phyloP scores from a whole-genome alignment of 352 stramenopile genomes.

The Elongisporangium anandrum region DNA sequence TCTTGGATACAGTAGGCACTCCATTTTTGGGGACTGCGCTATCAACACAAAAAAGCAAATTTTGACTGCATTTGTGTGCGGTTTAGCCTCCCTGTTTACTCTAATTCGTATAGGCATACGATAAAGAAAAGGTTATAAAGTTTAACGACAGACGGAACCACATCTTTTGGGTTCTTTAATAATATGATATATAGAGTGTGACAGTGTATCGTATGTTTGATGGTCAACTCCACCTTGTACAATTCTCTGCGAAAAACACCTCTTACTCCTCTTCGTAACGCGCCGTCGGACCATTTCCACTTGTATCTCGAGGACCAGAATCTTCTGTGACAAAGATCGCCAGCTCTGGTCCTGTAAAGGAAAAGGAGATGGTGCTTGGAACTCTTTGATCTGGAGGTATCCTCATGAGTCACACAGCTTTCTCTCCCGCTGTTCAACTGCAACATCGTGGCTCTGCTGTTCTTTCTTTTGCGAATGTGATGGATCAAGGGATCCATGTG shows the following conservation, averaged over 20 bases:
- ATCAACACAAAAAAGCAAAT: not conserved
- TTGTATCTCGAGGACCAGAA: not conserved
- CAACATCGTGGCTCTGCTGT: not conserved
- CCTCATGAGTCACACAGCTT: not conserved
- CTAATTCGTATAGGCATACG: not conserved
- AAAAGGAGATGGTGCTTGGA: not conserved
- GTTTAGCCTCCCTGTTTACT: not conserved
- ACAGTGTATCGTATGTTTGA: not conserved
- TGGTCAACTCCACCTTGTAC: not conserved
- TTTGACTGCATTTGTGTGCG: too few relatives aligned
- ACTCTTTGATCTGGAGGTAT: not conserved
- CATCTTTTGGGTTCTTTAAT: too few relatives aligned
- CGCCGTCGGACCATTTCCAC: not conserved
- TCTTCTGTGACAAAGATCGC: not conserved
- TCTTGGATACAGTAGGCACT: not conserved
- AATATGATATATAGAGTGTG: not conserved
- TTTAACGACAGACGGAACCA: not conserved
- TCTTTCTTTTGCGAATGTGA: not conserved
- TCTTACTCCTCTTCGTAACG: not conserved
- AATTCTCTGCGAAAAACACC: not conserved
- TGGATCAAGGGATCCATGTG: not conserved
- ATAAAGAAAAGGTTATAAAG: not conserved
- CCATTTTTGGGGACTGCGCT: not conserved
- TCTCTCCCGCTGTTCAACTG: not conserved
- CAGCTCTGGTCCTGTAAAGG: not conserved